Evolutionary conservation across 2,329 filamentous ascomycete genomes (phyloP).

Genomic region (Verticillium dahliae): DNA sequence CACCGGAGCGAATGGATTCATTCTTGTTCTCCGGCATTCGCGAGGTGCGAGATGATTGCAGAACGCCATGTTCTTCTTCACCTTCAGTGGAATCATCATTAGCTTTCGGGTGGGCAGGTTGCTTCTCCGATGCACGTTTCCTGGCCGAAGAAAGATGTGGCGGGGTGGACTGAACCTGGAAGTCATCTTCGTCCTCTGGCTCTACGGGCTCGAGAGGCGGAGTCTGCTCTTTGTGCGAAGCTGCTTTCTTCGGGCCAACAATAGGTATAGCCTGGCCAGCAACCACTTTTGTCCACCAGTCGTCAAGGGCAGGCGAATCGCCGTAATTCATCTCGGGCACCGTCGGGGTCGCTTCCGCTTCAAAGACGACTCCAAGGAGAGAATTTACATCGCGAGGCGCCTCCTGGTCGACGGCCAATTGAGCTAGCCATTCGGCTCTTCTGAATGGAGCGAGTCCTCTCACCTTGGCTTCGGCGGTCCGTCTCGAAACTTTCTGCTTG

Average conservation of each 20-base stretch:
- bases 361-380: slow-evolving; percentile 36
- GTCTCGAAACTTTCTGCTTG: slow-evolving; percentile 38
- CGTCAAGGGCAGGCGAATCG: slow-evolving; percentile 29
- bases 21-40: slow-evolving; percentile 9
- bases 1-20: slow-evolving; percentile 21
- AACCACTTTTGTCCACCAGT: slow-evolving; percentile 37
- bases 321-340: slow-evolving; percentile 20
- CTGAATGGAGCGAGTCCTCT: slow-evolving; percentile 45
- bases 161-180: slow-evolving; percentile 44
- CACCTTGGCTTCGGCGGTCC: slow-evolving; percentile 38
- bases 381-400: slow-evolving; percentile 22
- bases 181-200: slow-evolving; percentile 36
- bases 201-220: slow-evolving; percentile 11
- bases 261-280: slow-evolving; percentile 2
- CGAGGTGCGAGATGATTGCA: not conserved
- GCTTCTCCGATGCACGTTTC: slow-evolving; percentile 11
- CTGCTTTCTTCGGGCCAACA: slow-evolving; percentile 1
- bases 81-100: slow-evolving; percentile 26
- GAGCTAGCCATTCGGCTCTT: slow-evolving; percentile 28
- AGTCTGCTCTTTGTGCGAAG: slow-evolving; percentile 2
- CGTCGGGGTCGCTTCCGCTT: slow-evolving; percentile 22
- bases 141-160: slow-evolving; percentile 24
- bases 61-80: slow-evolving; percentile 15
- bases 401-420: slow-evolving; percentile 16
- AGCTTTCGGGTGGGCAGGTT: not conserved